Evolutionary conservation across 164 flowering plant genomes (phyloP).

Genomic region (Magnolia changhungtana): DNA sequence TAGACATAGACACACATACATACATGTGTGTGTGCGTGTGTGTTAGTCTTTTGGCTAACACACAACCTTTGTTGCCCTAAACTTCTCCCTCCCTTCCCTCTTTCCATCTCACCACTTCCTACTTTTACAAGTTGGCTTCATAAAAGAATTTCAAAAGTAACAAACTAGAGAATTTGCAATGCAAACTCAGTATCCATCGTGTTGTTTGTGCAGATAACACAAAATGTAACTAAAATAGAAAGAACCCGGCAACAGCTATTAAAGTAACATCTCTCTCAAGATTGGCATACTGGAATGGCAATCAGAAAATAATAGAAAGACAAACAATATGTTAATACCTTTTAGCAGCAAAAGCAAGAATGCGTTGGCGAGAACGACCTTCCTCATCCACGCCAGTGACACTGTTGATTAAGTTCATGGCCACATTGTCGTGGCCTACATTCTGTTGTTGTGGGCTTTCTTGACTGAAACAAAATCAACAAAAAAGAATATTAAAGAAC

Average conservation of each 20-base stretch:
- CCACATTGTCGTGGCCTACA: slow-evolving; percentile 53
- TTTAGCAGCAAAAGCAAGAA: slow-evolving; percentile 92
- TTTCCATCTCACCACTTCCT: too few relatives aligned
- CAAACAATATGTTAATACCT: slow-evolving; percentile 38
- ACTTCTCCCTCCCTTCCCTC: too few relatives aligned
- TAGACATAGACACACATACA: too few relatives aligned
- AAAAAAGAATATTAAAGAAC: background rate
- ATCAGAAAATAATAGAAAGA: background rate
- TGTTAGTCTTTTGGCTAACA: too few relatives aligned
- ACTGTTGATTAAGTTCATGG: slow-evolving; percentile 87
- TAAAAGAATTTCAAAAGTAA: too few relatives aligned
- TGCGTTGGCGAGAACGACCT: slow-evolving; percentile 91
- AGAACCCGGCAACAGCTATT: background rate
- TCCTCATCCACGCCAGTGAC: slow-evolving; percentile 90
- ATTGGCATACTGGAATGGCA: background rate
- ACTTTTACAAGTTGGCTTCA: too few relatives aligned
- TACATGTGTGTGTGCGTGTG: too few relatives aligned
- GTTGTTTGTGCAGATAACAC: background rate
- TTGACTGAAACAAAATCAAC: slow-evolving; percentile 37
- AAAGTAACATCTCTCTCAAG: background rate
- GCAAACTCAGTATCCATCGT: too few relatives aligned
- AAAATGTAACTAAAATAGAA: background rate
- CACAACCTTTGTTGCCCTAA: too few relatives aligned
- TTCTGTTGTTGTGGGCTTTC: slow-evolving; percentile 41
- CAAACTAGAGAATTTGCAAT: too few relatives aligned